A percentile compares a stretch with the other conserved stretches of the same genome.
Conservation (phyloP, 2,329 filamentous ascomycete species). For the Aaosphaeria arxii region DNA sequence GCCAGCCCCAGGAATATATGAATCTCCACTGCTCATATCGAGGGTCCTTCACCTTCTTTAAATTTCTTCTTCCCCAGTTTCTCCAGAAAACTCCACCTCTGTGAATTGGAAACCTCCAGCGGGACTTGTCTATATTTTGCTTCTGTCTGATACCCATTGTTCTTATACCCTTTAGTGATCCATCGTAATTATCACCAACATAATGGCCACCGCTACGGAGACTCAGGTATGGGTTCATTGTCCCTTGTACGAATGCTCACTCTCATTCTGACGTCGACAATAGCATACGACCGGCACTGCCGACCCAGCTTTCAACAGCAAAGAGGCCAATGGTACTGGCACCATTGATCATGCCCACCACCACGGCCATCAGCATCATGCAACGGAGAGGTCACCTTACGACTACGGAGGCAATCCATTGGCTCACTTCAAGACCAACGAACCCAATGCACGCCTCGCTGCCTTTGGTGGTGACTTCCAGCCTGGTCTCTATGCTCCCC, state of each 20-base stretch:
- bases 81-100: constrained; percentile 1
- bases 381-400: constrained; percentile 45
- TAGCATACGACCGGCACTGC: neutral
- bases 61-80: constrained; percentile 19
- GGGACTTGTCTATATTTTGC: constrained; percentile 1
- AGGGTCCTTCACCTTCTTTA: constrained; percentile 2
- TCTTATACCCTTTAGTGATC: constrained; percentile 1
- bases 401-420: constrained; percentile 52
- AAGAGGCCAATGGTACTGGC: constrained; percentile 21
- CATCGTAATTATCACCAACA: constrained; percentile 3
- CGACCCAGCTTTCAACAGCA: neutral
- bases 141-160: constrained; percentile 9
- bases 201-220: constrained; percentile 43
- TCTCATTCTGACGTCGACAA: neutral
- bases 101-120: constrained; percentile 3
- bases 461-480: constrained; percentile 54
- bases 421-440: constrained; percentile 49
- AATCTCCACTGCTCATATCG: constrained; percentile 27
- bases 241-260: no score
- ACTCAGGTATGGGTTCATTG: constrained; percentile 8
- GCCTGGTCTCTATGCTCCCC: constrained; percentile 47
- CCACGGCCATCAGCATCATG: constrained; percentile 7
- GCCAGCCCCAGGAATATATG: constrained; percentile 29
- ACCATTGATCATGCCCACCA: constrained; percentile 37
- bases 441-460: constrained; percentile 43